Evolutionary conservation across 257 asterid species (phyloP), one percentile per base, ranked within the genome.

Genomic region (Cordia subcordata): DNA sequence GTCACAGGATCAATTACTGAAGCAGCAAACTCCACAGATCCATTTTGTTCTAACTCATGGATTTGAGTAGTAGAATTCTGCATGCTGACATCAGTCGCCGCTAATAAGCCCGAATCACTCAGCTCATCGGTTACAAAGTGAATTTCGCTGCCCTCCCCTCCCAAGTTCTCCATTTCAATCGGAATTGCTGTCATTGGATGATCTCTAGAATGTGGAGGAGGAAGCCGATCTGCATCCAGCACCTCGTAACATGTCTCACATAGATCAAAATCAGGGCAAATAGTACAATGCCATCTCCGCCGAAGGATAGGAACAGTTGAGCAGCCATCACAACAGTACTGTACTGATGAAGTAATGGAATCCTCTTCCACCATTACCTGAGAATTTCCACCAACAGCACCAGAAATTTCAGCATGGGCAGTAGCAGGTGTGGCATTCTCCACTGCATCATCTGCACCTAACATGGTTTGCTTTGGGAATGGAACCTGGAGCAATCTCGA

Each of bases 401-500:
- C 74, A 16, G 90, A 58, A 67, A 75, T 69, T 68, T 85, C 99
- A 56, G 82, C 72, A 64, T 70, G 94, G 17, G 62, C 73, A 55
- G 99, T 76, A 73, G 63, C 85, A 58, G 94, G 61, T 17, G 76
- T 61, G 54, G 82, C 66, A 74, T 68, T 79, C 63, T 93, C 97
- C 50, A 72, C 60, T n/a, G 71, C 75, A 58, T 93, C 95, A 73
- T 93, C 99, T 21, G 84, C 64, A 51, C 91, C 97, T 51, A 89
- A 70, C 96, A 93, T 93, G 8, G 91, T 86, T 74, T 93, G 99
- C 88, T 93, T 93, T 70, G 99, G 99, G 74, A 93, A 93, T 40
- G 99, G 99, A 72, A 93, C 99, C 81, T 93, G 99, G 72, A 93
- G 96, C 77, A 93, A 67, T 76, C 97, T 83, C 68, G 99, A 93